Evolutionary conservation across 106 monocot species (phyloP).

Genomic region (Dioscorea alata): DNA sequence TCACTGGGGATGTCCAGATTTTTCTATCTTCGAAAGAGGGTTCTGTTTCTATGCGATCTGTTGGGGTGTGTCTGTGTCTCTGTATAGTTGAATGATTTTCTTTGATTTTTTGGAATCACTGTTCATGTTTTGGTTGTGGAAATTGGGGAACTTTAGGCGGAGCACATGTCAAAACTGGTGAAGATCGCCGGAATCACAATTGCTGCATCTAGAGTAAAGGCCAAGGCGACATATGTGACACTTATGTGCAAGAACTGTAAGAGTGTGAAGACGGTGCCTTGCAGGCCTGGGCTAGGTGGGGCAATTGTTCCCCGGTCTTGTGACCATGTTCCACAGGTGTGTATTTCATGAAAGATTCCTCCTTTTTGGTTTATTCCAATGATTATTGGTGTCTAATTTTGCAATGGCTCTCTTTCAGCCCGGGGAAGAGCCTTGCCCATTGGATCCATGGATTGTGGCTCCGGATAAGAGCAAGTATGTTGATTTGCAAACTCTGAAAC

Average conservation of each 20-base stretch:
- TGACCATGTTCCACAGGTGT: constrained; percentile 81
- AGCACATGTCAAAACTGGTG: constrained; percentile 94
- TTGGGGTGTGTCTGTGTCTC: constrained; percentile 51
- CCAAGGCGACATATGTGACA: constrained; percentile 96
- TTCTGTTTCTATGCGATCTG: constrained; percentile 64
- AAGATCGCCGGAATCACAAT: constrained; percentile 92
- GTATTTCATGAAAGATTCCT: background rate
- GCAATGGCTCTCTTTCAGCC: constrained; percentile 28
- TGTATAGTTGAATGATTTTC: background rate
- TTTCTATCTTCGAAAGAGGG: constrained; percentile 90
- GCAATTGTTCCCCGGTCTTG: constrained; percentile 95
- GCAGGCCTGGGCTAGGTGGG: constrained; percentile 92
- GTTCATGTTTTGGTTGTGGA: background rate
- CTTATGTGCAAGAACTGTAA: constrained; percentile 94
- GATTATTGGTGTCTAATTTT: background rate
- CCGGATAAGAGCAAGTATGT: constrained; percentile 99
- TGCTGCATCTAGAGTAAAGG: constrained; percentile 93
- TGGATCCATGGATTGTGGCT: constrained; percentile 88
- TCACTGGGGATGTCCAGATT: constrained; percentile 85
- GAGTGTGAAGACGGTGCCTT: constrained; percentile 64
- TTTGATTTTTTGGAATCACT: background rate
- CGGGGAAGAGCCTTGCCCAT: constrained; percentile 90
- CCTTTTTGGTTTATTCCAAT: background rate
- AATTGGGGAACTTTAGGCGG: constrained; percentile 41
- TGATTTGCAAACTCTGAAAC: constrained; percentile 87